phyloP scores from a whole-genome alignment of 164 flowering plant genomes.

The Piper longum region DNA sequence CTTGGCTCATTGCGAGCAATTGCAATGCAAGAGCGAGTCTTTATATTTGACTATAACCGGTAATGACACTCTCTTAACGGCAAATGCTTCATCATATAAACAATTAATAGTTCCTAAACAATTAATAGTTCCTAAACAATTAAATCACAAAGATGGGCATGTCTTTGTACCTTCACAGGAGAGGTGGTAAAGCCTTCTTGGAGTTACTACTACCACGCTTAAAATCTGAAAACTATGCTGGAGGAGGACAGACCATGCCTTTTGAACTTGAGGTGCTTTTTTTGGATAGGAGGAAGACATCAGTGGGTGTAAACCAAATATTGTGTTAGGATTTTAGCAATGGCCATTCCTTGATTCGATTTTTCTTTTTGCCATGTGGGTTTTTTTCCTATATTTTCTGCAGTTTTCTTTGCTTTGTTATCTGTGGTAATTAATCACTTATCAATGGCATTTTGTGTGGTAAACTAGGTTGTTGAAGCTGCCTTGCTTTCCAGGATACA shows the following conservation, averaged over 20 bases:
- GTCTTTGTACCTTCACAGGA: conserved; percentile 22
- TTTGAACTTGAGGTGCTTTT: conserved; percentile 81
- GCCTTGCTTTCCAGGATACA: conserved; percentile 83
- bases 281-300: neutral
- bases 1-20: conserved; percentile 83
- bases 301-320: too few species aligned
- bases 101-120: too few species aligned
- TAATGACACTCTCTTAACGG: conserved; percentile 11
- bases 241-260: conserved; percentile 83
- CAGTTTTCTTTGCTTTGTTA: neutral
- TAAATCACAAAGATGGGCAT: neutral
- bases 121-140: neutral
- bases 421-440: neutral
- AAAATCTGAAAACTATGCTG: conserved; percentile 55
- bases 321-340: too few species aligned
- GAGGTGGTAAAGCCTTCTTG: conserved; percentile 81
- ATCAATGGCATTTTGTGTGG: neutral
- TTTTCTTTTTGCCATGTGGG: neutral
- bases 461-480: conserved; percentile 81
- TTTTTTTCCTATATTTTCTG: neutral
- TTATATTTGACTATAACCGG: conserved; percentile 81
- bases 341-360: neutral
- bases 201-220: conserved; percentile 78
- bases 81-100: neutral
- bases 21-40: conserved; percentile 76